Evolutionary conservation across 768 basidiomycete genomes (phyloP).

Genomic region (Auriscalpium microsporum): DNA sequence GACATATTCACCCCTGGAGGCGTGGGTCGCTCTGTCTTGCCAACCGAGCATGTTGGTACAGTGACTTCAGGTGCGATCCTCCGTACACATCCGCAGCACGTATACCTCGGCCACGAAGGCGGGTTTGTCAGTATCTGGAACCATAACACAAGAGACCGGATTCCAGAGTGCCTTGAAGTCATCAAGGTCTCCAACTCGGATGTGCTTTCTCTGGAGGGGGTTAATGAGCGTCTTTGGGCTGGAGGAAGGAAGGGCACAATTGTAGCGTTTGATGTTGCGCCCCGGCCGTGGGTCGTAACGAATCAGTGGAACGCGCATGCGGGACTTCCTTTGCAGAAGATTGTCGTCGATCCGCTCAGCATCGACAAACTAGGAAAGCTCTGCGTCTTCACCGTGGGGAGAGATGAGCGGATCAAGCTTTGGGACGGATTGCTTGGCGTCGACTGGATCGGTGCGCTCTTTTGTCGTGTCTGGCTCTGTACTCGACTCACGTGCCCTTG

Average conservation of each 20-base stretch:
- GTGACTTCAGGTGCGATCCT: constrained; percentile 77
- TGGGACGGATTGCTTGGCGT: constrained; percentile 87
- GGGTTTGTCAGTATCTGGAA: constrained; percentile 85
- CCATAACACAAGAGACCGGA: constrained; percentile 41
- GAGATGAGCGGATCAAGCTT: constrained; percentile 62
- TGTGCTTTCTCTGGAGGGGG: constrained; percentile 77
- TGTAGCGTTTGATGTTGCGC: constrained; percentile 65
- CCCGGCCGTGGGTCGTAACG: constrained; percentile 76
- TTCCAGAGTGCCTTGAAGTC: constrained; percentile 62
- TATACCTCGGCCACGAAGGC: constrained; percentile 89
- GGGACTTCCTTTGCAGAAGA: constrained; percentile 46
- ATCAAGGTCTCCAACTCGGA: constrained; percentile 76
- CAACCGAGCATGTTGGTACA: constrained; percentile 67
- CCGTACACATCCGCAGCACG: constrained; percentile 52
- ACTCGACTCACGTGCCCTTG: neutral
- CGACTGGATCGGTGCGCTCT: constrained; percentile 77
- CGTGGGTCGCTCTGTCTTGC: constrained; percentile 44
- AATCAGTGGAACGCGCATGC: constrained; percentile 82
- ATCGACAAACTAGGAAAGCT: constrained; percentile 62
- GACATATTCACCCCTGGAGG: constrained; percentile 60
- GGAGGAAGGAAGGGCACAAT: constrained; percentile 80
- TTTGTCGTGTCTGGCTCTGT: neutral
- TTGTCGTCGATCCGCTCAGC: constrained; percentile 66
- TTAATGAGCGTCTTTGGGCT: constrained; percentile 79
- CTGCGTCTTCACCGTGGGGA: constrained; percentile 66